Conservation (phyloP, 2,329 filamentous ascomycete genomes). For the Lecanoromycetidae sp. region DNA sequence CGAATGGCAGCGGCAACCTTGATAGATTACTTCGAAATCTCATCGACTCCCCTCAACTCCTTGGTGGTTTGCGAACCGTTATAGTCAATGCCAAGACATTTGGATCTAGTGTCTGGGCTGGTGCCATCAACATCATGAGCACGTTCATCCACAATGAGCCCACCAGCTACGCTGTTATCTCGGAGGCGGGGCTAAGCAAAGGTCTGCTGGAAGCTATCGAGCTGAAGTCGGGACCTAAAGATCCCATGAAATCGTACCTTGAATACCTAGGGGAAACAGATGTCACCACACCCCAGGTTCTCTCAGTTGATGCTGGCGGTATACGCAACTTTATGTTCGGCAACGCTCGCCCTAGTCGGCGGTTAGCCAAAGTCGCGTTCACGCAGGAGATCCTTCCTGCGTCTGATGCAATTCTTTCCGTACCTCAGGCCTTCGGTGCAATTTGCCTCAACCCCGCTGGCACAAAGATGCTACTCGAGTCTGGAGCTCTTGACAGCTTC, state of each 20-base stretch:
- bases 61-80: slow-evolving; percentile 67
- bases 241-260: slow-evolving; percentile 23
- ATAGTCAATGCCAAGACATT: slow-evolving; percentile 69
- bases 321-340: slow-evolving; percentile 8
- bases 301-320: slow-evolving; percentile 4
- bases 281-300: slow-evolving; percentile 4
- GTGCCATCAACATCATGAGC: slow-evolving; percentile 78
- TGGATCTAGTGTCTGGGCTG: slow-evolving; percentile 91
- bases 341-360: not conserved
- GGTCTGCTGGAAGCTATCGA: slow-evolving; percentile 75
- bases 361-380: slow-evolving; percentile 9
- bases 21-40: slow-evolving; percentile 84
- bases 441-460: slow-evolving; percentile 85
- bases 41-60: slow-evolving; percentile 79
- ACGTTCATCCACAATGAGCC: slow-evolving; percentile 98
- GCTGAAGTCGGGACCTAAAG: slow-evolving; percentile 28
- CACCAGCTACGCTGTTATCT: slow-evolving; percentile 91
- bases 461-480: slow-evolving; percentile 75
- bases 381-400: slow-evolving; percentile 68
- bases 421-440: slow-evolving; percentile 80
- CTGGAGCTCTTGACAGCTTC: slow-evolving; percentile 70
- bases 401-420: slow-evolving; percentile 71
- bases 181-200: slow-evolving; percentile 81
- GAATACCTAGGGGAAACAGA: slow-evolving; percentile 2
- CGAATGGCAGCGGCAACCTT: slow-evolving; percentile 67